Conservation (phyloP, 257 asterid species). For the Ehretia macrophylla region DNA sequence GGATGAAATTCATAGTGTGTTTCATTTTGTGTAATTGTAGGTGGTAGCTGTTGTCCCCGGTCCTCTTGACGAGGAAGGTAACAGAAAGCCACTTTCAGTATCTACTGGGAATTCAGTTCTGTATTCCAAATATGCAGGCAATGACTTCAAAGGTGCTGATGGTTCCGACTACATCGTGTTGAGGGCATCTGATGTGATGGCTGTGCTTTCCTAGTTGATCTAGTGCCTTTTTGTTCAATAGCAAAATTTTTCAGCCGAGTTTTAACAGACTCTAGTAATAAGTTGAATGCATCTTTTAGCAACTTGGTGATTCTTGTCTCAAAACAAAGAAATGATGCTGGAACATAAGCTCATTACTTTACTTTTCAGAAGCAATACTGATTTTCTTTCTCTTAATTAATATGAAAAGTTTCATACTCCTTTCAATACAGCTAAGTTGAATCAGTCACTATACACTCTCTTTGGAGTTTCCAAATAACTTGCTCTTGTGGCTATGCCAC, state of each 20-base stretch:
- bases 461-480: too few species aligned
- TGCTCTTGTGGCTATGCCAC: too few species aligned
- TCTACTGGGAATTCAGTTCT: conserved; percentile 72
- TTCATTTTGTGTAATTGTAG: conserved; percentile 26
- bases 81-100: conserved; percentile 60
- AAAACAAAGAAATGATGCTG: too few species aligned
- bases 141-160: conserved; percentile 76
- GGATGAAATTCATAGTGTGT: not conserved
- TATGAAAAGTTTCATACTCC: too few species aligned
- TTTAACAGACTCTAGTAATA: conserved; percentile 1
- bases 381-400: too few species aligned
- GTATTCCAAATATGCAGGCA: conserved; percentile 89
- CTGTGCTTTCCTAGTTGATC: conserved; percentile 53
- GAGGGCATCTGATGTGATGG: conserved; percentile 84
- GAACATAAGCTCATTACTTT: too few species aligned
- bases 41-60: conserved; percentile 91
- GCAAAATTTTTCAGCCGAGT: conserved; percentile 6
- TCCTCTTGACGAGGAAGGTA: conserved; percentile 75
- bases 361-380: too few species aligned
- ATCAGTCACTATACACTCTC: too few species aligned
- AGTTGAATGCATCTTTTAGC: not conserved
- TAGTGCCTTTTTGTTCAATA: not conserved
- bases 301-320: conserved; percentile 11
- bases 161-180: conserved; percentile 70
- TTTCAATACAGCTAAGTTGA: too few species aligned